Percentiles rank a stretch among this genome's conserved stretches.
Conservation (phyloP, 140 eudicot species). For the Stevia rebaudiana region DNA sequence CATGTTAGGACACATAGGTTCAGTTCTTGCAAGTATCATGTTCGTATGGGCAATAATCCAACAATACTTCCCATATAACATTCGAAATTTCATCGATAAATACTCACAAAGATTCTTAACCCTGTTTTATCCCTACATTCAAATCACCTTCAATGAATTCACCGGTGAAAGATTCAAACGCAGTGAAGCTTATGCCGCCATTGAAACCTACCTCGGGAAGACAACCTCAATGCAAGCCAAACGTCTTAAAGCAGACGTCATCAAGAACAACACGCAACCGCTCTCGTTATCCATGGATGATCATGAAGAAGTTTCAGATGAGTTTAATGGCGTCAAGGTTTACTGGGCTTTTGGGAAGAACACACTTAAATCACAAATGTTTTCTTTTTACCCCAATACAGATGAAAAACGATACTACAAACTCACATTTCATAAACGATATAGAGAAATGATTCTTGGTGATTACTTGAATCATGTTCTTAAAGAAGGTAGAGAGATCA, state of each 20-base stretch:
- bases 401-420: slow-evolving; percentile 33
- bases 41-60: slow-evolving; percentile 37
- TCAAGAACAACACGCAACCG: slow-evolving; percentile 23
- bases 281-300: slow-evolving; percentile 36
- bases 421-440: slow-evolving; percentile 22
- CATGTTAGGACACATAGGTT: slow-evolving; percentile 25
- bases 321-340: slow-evolving; percentile 29
- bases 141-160: slow-evolving; percentile 33
- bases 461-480: slow-evolving; percentile 28
- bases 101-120: slow-evolving; percentile 20
- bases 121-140: slow-evolving; percentile 33
- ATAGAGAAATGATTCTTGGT: slow-evolving; percentile 17
- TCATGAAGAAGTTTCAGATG: slow-evolving; percentile 30
- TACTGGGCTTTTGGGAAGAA: slow-evolving; percentile 33
- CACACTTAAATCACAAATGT: slow-evolving; percentile 3
- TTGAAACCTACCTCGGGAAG: slow-evolving; percentile 31
- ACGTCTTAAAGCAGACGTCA: slow-evolving; percentile 33
- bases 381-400: slow-evolving; percentile 23
- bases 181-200: slow-evolving; percentile 36
- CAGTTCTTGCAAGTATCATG: slow-evolving; percentile 29
- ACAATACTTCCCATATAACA: slow-evolving; percentile 34
- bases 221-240: slow-evolving; percentile 29
- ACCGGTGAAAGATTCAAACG: slow-evolving; percentile 29
- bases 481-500: slow-evolving; percentile 30
- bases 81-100: slow-evolving; percentile 23